phyloP scores from a whole-genome alignment of 345 rosid species.

The Kernera saxatilis region DNA sequence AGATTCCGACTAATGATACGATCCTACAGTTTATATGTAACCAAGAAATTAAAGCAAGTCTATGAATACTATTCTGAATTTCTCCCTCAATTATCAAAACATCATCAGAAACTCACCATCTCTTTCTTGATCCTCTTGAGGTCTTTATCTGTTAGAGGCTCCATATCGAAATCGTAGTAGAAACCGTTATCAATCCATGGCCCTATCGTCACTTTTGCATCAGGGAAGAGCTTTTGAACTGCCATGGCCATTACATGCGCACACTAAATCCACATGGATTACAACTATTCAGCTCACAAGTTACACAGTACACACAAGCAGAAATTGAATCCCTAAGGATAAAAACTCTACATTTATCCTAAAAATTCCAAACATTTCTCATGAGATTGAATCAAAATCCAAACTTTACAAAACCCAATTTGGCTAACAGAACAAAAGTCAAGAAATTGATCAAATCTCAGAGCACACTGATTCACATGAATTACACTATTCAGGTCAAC shows the following conservation, averaged over 20 bases:
- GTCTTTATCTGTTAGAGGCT: conserved; percentile 80
- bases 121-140: conserved; percentile 92
- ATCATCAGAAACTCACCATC: conserved; percentile 60
- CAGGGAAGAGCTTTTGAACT: conserved; percentile 82
- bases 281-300: conserved; percentile 5
- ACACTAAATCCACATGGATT: conserved; percentile 47
- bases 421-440: background rate
- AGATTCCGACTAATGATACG: conserved; percentile 77
- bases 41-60: conserved; percentile 41
- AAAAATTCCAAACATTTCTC: background rate
- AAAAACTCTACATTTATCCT: background rate
- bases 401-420: background rate
- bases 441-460: background rate
- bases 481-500: background rate
- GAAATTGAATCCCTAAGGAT: background rate
- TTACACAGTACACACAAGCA: too few species aligned
- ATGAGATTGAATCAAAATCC: background rate
- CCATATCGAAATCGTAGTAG: conserved; percentile 91
- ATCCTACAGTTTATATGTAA: conserved; percentile 63
- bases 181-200: conserved; percentile 97
- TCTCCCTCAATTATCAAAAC: background rate
- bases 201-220: conserved; percentile 93
- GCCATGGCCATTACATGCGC: conserved; percentile 99
- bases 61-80: conserved; percentile 22
- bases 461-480: too few species aligned